Percentiles rank a stretch among this genome's conserved stretches.
Conservation (phyloP, 768 basidiomycete genomes). For the Rubroboletus satanas region DNA sequence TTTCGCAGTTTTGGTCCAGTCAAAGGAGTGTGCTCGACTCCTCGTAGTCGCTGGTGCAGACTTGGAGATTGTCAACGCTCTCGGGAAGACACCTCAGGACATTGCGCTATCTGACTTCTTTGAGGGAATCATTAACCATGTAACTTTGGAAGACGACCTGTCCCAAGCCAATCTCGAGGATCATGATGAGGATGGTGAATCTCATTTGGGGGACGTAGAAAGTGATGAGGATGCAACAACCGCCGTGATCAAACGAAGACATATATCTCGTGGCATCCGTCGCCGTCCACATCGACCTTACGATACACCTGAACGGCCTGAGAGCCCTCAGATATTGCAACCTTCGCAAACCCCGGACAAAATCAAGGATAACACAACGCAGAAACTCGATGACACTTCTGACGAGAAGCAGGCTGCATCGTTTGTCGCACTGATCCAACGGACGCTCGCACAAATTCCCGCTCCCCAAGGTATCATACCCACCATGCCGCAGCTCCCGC, state of each 20-base stretch:
- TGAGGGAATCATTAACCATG: slow-evolving; percentile 30
- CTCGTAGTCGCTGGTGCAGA: slow-evolving; percentile 83
- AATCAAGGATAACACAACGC: slow-evolving; percentile 21
- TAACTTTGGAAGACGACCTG: slow-evolving; percentile 23
- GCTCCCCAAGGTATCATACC: slow-evolving; percentile 56
- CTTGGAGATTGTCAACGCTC: slow-evolving; percentile 64
- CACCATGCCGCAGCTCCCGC: slow-evolving; percentile 44
- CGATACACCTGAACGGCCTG: slow-evolving; percentile 18
- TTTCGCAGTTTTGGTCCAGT: slow-evolving; percentile 69
- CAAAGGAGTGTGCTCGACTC: slow-evolving; percentile 57
- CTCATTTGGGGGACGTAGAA: slow-evolving; percentile 66
- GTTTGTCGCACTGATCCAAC: slow-evolving; percentile 70
- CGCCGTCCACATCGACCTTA: slow-evolving; percentile 22
- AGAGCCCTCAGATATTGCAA: neutral
- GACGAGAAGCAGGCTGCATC: slow-evolving; percentile 43
- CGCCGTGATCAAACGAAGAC: slow-evolving; percentile 27
- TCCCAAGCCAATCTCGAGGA: slow-evolving; percentile 23
- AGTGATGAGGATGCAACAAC: slow-evolving; percentile 53
- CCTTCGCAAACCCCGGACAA: slow-evolving; percentile 1
- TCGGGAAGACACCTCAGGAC: slow-evolving; percentile 69
- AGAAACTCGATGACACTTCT: slow-evolving; percentile 12
- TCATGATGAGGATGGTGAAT: slow-evolving; percentile 54
- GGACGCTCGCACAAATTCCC: slow-evolving; percentile 60
- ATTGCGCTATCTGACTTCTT: slow-evolving; percentile 47
- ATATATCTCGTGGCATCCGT: slow-evolving; percentile 33